Evolutionary conservation across 1,139 yeast genomes (phyloP), one percentile per base, ranked within the genome.

Genomic region (Debaryomyces nepalensis): DNA sequence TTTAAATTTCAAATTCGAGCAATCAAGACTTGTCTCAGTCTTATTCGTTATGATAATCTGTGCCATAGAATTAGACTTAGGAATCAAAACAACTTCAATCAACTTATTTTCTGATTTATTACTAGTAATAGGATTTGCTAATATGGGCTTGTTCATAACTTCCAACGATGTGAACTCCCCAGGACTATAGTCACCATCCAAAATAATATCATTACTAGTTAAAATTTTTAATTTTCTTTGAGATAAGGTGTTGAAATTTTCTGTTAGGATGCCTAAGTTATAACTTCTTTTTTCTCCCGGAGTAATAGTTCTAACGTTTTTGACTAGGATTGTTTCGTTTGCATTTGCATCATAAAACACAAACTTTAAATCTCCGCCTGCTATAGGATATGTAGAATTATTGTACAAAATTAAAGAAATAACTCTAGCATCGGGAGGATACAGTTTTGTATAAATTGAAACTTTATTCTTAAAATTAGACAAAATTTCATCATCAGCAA

Each of bases 31-130:
- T 14, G 52, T 50, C 1, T 34, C 24, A 0, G 70, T 55, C 42
- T 58, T 60, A 53, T 72, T 72, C n/a, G 57, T 54, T 31, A 72
- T 49, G 9, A 60, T 55, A 5, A 69, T 49, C 42, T 68, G 73
- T 3, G 70, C 61, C 58, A 69, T 54, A 5, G 57, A 55, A 16
- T 55, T 52, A 1, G 72, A 59, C 42, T 68, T 68, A 14, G 71
- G 67, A 12, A 60, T 53, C 18, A 68, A 52, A 10, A 59, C 49
- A 9, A 66, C 60, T n/a, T 49, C 51, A 11, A 61, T 53, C 8
- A 10, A 24, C 8, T 21, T 23, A 3, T 26, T 44, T 11, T 33
- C 29, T 5, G 11, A 18, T 16, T 10, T 18, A 10, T 18, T 33
- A 24, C n/a, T 9, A 12, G 8, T n/a, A 9, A 18, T 12, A 15